Conservation (phyloP, 225 moss, liverwort and hornwort species). For the Antitrichia curtipendula region DNA sequence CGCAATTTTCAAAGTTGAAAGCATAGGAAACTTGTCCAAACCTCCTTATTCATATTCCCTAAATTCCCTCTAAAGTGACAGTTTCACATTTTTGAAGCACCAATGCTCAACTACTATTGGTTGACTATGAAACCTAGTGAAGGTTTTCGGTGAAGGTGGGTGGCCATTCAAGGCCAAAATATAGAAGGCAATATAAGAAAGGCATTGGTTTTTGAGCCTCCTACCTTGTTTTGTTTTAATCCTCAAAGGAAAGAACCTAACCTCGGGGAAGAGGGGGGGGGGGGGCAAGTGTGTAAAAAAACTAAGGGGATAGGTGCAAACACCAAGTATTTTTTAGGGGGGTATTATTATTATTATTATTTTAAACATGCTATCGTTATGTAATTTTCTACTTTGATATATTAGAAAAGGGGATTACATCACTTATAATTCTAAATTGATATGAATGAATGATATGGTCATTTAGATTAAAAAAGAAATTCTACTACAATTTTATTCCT, state of each 20-base stretch:
- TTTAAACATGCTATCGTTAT: no score
- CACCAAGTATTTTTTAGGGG: no score
- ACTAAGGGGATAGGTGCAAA: no score
- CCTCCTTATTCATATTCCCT: neutral
- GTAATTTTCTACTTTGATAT: no score
- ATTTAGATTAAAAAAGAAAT: no score
- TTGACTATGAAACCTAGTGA: neutral
- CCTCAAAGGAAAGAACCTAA: neutral
- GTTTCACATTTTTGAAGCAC: neutral
- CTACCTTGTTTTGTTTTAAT: neutral
- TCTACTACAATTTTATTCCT: no score
- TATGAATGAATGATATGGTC: no score
- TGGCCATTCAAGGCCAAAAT: neutral
- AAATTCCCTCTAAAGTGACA: neutral
- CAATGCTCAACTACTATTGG: neutral
- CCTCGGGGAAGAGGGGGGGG: no score
- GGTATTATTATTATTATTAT: no score
- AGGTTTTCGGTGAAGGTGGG: neutral
- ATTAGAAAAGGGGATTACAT: no score
- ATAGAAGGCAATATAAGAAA: neutral
- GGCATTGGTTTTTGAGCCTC: neutral
- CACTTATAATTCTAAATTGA: no score
- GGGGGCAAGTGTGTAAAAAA: no score
- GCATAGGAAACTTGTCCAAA: fast-evolving
- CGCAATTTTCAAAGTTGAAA: neutral